Conservation (phyloP, 2,329 filamentous ascomycete species). For the Cordyceps militaris region DNA sequence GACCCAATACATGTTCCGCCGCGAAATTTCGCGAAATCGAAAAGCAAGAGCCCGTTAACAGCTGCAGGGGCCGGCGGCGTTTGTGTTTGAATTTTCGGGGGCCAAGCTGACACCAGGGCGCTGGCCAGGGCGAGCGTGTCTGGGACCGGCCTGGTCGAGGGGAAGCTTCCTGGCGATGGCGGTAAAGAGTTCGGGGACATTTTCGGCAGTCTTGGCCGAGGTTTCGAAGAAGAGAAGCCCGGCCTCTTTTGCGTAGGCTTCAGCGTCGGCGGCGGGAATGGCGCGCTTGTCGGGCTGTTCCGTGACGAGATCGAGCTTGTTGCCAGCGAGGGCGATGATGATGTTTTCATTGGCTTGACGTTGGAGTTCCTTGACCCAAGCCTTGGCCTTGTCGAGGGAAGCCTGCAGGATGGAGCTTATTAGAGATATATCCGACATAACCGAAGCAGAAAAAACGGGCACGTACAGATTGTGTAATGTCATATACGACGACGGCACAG, state of each 20-base stretch:
- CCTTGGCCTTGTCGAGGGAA: constrained; percentile 97
- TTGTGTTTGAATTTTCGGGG: constrained; percentile 51
- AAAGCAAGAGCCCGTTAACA: constrained; percentile 34
- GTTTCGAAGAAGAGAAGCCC: constrained; percentile 97
- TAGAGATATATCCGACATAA: constrained; percentile 11
- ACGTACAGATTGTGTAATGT: constrained; percentile 96
- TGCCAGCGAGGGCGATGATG: constrained; percentile 94
- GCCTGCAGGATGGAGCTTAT: constrained; percentile 46
- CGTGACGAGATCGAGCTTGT: constrained; percentile 93
- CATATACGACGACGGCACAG: constrained; percentile 97
- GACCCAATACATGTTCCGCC: neutral
- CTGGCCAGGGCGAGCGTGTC: constrained; percentile 65
- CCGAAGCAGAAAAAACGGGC: neutral
- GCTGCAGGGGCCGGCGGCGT: constrained; percentile 47
- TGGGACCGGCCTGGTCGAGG: constrained; percentile 89
- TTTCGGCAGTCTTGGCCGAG: constrained; percentile 94
- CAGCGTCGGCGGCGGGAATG: constrained; percentile 80
- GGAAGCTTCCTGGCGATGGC: constrained; percentile 97
- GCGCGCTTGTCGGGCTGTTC: constrained; percentile 95
- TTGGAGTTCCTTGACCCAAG: constrained; percentile 98
- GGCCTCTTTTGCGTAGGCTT: constrained; percentile 90
- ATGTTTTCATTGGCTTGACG: constrained; percentile 99
- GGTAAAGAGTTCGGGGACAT: constrained; percentile 92
- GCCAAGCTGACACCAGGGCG: constrained; percentile 52
- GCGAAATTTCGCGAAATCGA: neutral